Evolutionary conservation across 768 basidiomycete species (phyloP).

Genomic region (Russula foetens): DNA sequence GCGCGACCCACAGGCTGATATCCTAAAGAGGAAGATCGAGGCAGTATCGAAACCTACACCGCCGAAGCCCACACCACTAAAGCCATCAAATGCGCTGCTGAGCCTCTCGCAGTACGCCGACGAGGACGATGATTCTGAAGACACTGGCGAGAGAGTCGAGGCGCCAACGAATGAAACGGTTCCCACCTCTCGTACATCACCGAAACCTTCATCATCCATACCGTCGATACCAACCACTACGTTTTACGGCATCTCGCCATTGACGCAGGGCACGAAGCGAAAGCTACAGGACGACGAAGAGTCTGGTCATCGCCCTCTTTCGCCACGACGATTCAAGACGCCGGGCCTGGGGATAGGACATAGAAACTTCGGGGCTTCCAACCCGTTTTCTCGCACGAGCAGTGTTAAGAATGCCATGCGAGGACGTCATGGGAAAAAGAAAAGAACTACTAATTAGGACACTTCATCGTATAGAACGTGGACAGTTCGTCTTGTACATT

Average conservation of each 20-base stretch:
- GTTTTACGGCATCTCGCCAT: constrained; percentile 9
- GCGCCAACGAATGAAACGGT: neutral
- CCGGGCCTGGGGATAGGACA: neutral
- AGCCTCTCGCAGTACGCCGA: constrained; percentile 36
- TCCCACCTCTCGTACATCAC: neutral
- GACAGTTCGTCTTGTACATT: neutral
- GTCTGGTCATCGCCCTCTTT: constrained; percentile 9
- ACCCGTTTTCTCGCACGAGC: constrained; percentile 30
- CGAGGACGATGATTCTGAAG: constrained; percentile 31
- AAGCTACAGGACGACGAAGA: constrained; percentile 33
- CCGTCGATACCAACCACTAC: constrained; percentile 2
- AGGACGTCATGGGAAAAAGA: constrained; percentile 30
- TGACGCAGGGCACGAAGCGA: constrained; percentile 31
- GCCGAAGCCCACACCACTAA: too few species aligned
- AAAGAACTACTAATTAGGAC: constrained; percentile 29
- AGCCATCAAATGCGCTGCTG: constrained; percentile 29
- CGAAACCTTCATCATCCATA: constrained; percentile 4
- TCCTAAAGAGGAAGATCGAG: constrained; percentile 47
- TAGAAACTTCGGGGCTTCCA: constrained; percentile 13
- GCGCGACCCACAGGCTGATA: constrained; percentile 45
- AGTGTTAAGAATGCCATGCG: constrained; percentile 30
- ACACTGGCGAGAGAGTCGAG: constrained; percentile 27
- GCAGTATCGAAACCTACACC: constrained; percentile 25
- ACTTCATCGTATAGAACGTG: neutral
- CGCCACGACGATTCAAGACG: neutral